Base-by-base conservation (phyloP, 2,329 filamentous ascomycete species). In the Epichloe baconii region DNA sequence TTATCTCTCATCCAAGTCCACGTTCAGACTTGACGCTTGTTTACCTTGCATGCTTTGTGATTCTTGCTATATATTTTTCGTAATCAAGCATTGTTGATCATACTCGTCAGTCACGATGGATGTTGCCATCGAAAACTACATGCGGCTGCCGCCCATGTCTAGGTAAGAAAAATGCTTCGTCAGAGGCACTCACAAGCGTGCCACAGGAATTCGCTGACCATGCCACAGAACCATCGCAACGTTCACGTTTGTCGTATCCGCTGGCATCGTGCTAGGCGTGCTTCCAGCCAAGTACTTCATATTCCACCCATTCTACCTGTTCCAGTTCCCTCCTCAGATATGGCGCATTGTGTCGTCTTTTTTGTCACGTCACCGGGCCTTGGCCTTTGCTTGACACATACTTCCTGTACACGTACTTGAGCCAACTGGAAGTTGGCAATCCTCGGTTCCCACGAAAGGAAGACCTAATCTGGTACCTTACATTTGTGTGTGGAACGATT, bases 391-490 rank as follows among this genome's bases (percentile, higher is more conserved):
- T 89, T 67, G 85, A 91, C 65, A 80, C 86, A 47, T 90, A 87
- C 68, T 83, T 74, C 49, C 59, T 93, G 57, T 95, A 84, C 71
- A 83, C 78, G 56, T 94, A 93, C 69, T 72, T 85, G 59, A 85
- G 79, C 63, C 78, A 82, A 57, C 72, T 95, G 47, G 90, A 95
- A 72, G 76, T 69, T 42, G 76, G 77, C 56, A 86, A 85, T 55
- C 70, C 83, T 49, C 81, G 86, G 53, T 91, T 95, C 65, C 70
- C 75, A 42, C 76, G 78, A 58, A 85, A 85, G 52, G 89, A 88
- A 63, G 86, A 93, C 64, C 79, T 93, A 59, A 75, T 93, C 55
- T 83, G 83, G 70, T 95, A 94, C 65, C 70, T 94, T 59, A 68
- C 83, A 53, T 93, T 93, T 64, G 77, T 90, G 59, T 75, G 78